Base-by-base conservation (phyloP, 177 flowering plant genomes). In the Vitis hybrid region DNA sequence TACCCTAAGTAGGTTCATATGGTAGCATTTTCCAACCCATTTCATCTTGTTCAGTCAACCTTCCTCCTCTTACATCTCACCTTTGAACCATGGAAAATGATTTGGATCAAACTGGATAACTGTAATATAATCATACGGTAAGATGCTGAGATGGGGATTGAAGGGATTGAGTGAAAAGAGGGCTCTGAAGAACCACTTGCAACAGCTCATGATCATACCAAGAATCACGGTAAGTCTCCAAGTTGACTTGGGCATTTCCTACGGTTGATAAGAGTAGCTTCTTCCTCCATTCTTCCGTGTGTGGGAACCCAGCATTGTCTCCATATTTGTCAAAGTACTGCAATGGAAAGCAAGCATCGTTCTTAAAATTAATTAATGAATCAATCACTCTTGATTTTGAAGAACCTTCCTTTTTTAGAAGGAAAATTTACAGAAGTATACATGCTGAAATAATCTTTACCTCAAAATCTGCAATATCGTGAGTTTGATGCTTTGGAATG, bases 251-350 rank as follows among this genome's bases (percentile, higher is more conserved):
- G 0, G 87, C 69, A 70, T 88, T 89, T 52, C 17, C 74, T 6
- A 88, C 0, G 26, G 89, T 81, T 5, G 89, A 80, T 50, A 88
- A 0, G 56, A 89, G 87, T 0, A 93, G 85, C 57, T 81, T 78
- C 71, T 88, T 93, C 84, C 88, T 87, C 97, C 98, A 93, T 57
- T 90, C 91, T 70, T 91, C 97, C 52, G 86, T 50, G 45, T 71
- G 89, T 59, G 92, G 98, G 70, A 83, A 89, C 17, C 82, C 95
- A 58, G 77, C 62, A 40, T 83, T 34, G 21, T 93, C 98, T 51
- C 82, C 93, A 75, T 88, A 91, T 58, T 67, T 83, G 57, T 90
- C 92, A 77, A 90, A 86, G 40, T 88, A 93, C 97, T 93, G 86
- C 79, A 81, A 59, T 17, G 26, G 45, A 0, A 34, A 34, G 7